A percentile compares a stretch with the other conserved stretches of the same genome.
Evolutionary conservation across 768 basidiomycete genomes (phyloP).

Genomic region (Boletus bicolor): DNA sequence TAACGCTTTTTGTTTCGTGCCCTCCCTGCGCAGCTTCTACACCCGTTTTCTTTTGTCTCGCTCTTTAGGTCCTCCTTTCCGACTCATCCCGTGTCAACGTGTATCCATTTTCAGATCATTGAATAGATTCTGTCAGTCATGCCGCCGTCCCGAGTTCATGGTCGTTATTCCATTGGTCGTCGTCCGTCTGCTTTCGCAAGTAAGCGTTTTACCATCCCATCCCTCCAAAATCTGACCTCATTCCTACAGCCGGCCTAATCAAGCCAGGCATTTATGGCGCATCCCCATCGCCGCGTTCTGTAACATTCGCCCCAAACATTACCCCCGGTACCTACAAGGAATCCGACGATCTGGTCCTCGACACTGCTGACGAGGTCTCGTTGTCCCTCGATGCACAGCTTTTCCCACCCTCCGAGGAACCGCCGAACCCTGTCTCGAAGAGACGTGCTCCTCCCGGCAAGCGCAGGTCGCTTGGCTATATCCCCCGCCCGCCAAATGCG

Average conservation of each 20-base stretch:
- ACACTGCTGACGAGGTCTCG: conserved; percentile 26
- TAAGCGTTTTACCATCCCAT: neutral
- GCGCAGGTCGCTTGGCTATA: conserved; percentile 52
- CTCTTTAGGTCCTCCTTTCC: conserved; percentile 10
- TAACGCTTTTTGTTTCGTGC: conserved; percentile 19
- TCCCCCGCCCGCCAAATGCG: conserved; percentile 29
- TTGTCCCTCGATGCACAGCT: conserved; percentile 38
- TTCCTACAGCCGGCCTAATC: conserved; percentile 34
- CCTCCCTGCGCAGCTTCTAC: neutral
- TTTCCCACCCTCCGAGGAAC: conserved; percentile 52
- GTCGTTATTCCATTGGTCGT: conserved; percentile 34
- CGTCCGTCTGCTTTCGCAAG: conserved; percentile 40
- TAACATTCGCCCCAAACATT: conserved; percentile 63
- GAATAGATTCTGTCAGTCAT: conserved; percentile 14
- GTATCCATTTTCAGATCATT: conserved; percentile 20
- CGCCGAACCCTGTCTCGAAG: conserved; percentile 38
- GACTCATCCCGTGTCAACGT: neutral
- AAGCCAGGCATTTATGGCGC: conserved; percentile 55
- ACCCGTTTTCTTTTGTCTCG: conserved; percentile 20
- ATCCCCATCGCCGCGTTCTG: conserved; percentile 42
- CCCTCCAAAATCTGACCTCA: neutral
- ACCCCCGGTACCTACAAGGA: conserved; percentile 52
- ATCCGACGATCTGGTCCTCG: conserved; percentile 27
- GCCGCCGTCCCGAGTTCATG: conserved; percentile 19
- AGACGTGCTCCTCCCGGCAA: conserved; percentile 58